These are phyloP conservation scores for Leishmania braziliensis DNA, from an alignment of 208 protist genomes.

Conservation along the genomic window DNA sequence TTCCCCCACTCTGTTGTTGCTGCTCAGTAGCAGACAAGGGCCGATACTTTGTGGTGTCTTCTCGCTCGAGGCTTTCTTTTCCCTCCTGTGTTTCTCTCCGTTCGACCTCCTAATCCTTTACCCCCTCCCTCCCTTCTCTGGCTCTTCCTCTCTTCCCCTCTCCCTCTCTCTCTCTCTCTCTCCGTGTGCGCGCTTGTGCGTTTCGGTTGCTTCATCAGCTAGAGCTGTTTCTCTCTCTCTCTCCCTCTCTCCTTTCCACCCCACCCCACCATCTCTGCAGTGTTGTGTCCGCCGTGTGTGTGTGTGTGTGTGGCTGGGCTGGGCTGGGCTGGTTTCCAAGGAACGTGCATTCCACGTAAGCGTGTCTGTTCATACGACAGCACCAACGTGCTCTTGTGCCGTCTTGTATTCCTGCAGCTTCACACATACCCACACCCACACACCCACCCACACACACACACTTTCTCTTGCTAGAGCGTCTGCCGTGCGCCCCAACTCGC, in stretches of 20 bases:
- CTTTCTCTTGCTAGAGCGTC: not conserved
- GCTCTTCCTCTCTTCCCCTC: not conserved
- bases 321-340: not conserved
- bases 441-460: not conserved
- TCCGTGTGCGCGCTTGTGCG: too few relatives aligned
- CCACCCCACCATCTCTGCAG: not conserved
- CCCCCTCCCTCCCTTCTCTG: too few relatives aligned
- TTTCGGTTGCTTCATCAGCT: not conserved
- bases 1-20: not conserved
- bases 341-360: not conserved
- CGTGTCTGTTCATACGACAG: too few relatives aligned
- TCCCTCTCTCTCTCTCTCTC: too few relatives aligned
- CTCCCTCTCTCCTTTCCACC: not conserved
- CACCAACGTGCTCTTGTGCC: not conserved
- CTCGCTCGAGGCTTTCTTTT: not conserved
- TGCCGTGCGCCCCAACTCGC: not conserved
- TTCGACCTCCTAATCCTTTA: not conserved
- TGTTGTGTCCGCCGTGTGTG: not conserved
- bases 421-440: not conserved
- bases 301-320: not conserved
- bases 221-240: not conserved
- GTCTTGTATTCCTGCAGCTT: not conserved
- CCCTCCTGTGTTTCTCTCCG: not conserved
- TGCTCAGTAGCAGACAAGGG: not conserved
- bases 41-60: not conserved